phyloP scores from a whole-genome alignment of 2,329 filamentous ascomycete genomes.

The Escovopsis weberi region DNA sequence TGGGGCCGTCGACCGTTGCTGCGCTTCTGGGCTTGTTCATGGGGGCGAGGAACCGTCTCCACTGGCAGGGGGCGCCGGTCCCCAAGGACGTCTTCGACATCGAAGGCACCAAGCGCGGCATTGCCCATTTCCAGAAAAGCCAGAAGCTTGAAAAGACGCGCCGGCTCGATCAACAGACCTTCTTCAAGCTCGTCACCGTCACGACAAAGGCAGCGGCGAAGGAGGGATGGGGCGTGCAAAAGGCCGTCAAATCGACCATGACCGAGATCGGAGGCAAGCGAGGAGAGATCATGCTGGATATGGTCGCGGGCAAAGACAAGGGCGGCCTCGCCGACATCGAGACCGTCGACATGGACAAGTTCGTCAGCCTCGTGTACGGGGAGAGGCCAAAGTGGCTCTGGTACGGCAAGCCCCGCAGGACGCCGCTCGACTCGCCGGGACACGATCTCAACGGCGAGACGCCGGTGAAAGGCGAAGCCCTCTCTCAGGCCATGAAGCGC shows the following conservation, averaged over 20 bases:
- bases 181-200: conserved; percentile 65
- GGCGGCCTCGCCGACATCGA: conserved; percentile 85
- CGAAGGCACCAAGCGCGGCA: conserved; percentile 64
- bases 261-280: conserved; percentile 88
- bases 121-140: conserved; percentile 79
- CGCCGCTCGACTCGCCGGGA: conserved; percentile 29
- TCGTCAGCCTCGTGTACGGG: conserved; percentile 63
- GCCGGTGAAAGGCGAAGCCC: conserved; percentile 5
- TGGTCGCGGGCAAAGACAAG: conserved; percentile 76
- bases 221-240: conserved; percentile 83
- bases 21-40: conserved; percentile 77
- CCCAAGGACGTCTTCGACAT: conserved; percentile 87
- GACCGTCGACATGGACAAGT: conserved; percentile 75
- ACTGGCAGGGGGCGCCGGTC: conserved; percentile 71
- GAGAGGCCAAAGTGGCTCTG: conserved; percentile 88
- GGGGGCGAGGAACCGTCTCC: conserved; percentile 78
- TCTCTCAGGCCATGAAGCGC: conserved; percentile 28
- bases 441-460: conserved; percentile 43
- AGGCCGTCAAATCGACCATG: conserved; percentile 89
- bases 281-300: conserved; percentile 89
- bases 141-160: conserved; percentile 67
- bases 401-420: conserved; percentile 75
- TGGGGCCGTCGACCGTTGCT: conserved; percentile 83
- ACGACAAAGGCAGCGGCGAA: conserved; percentile 83
- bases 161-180: conserved; percentile 67